A percentile compares a stretch with the other conserved stretches of the same genome.
Conservation (phyloP, 108 stramenopile genomes). For the Nitzschia sp. region DNA sequence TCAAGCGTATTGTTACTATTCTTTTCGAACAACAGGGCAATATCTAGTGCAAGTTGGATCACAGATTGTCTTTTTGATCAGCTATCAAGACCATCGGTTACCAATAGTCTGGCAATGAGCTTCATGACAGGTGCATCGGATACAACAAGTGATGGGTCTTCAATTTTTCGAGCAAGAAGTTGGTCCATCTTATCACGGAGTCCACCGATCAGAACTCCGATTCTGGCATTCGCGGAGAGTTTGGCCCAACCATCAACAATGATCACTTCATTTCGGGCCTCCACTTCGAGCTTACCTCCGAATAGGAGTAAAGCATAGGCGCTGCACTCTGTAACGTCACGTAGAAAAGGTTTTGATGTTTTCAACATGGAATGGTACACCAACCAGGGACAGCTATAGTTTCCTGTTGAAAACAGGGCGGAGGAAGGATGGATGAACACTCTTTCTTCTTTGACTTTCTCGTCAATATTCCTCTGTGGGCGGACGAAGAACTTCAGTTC, state of each 20-base stretch:
- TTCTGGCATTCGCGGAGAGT: conserved; percentile 84
- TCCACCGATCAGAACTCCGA: conserved; percentile 87
- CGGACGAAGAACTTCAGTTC: conserved; percentile 76
- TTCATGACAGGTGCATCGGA: conserved; percentile 60
- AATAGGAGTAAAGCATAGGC: conserved; percentile 89
- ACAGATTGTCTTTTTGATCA: neutral
- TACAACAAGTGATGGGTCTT: conserved; percentile 63
- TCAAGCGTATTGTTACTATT: conserved; percentile 63
- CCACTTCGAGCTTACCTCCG: conserved; percentile 85
- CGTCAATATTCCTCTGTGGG: neutral
- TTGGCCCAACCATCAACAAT: conserved; percentile 75
- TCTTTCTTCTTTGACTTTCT: conserved; percentile 61
- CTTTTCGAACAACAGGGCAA: conserved; percentile 49
- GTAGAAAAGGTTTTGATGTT: conserved; percentile 87
- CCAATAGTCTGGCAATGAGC: conserved; percentile 51
- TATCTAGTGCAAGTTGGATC: neutral
- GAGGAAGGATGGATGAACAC: conserved; percentile 92
- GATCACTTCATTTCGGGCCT: conserved; percentile 77
- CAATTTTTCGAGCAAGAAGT: conserved; percentile 61
- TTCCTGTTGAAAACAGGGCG: conserved; percentile 70
- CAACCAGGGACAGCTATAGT: conserved; percentile 90
- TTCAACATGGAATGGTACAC: conserved; percentile 87
- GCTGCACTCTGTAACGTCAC: conserved; percentile 89
- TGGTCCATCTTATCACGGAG: conserved; percentile 74
- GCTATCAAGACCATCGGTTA: conserved; percentile 42